Evolutionary conservation across 331 rosid genomes (phyloP), one percentile per base, ranked within the genome.

Genomic region (Rosa hybrid): DNA sequence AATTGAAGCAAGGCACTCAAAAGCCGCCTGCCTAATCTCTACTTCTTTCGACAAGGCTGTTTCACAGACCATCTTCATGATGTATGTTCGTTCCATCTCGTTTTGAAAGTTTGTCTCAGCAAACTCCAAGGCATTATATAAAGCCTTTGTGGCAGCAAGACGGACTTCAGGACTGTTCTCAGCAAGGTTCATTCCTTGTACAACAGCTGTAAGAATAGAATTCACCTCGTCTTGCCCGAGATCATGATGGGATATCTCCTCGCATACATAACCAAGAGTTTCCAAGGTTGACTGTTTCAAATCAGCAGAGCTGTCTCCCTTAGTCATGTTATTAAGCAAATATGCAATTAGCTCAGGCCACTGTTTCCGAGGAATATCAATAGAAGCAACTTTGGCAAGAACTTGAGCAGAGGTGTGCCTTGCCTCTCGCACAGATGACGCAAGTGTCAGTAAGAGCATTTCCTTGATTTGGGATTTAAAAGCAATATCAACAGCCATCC

Each of bases 1-100:
- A 53, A 86, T 86, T 5, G 89, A 83, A 67, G 82, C 89, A n/a
- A 86, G 86, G 76, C 89, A 86, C 85, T 86, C 89, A 77, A 83
- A 86, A 73, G 87, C 89, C 78, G 75, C 85, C 84, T 86, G 87
- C 78, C 89, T 78, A 56, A 86, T 60, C 79, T 83, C 83, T 7
- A 74, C 82, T 75, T 86, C 89, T 74, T 80, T 80, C 8, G 89
- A 86, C 77, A 86, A 46, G 46, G 87, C 81, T 0, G 89, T 72
- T 69, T 86, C 87, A 41, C 87, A 86, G 9, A 86, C 83, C 82
- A 86, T 78, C 84, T 80, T 86, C 89, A 86, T 86, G 71, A 86
- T 83, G 60, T 45, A 86, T 77, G 77, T 78, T 41, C 89, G 78
- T 76, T 86, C 89, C 86, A 86, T 83, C 73, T 86, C 87, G 83